Evolutionary conservation across 345 rosid genomes (phyloP).

Genomic region (Tarenaya hassleriana): DNA sequence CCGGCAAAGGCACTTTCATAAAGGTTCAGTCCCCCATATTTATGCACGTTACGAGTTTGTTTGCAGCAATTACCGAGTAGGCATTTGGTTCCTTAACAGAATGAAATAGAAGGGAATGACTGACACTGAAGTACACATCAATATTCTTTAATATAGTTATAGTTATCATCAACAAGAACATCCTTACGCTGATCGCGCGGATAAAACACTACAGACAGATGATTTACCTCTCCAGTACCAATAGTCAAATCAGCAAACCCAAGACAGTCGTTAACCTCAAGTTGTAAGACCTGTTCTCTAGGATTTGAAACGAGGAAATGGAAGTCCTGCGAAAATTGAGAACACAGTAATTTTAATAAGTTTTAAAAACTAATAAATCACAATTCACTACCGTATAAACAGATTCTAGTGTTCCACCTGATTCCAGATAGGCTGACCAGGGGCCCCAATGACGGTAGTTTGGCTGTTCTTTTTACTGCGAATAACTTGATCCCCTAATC

Average conservation of each 20-base stretch:
- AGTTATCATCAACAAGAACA: slow-evolving; percentile 10
- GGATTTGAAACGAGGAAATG: slow-evolving; percentile 90
- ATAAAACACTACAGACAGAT: slow-evolving; percentile 11
- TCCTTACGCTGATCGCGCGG: slow-evolving; percentile 3
- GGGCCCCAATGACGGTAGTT: slow-evolving; percentile 88
- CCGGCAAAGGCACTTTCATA: not conserved
- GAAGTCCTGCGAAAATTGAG: slow-evolving; percentile 67
- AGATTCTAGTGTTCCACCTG: slow-evolving; percentile 48
- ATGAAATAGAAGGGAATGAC: slow-evolving; percentile 1
- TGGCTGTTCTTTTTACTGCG: slow-evolving; percentile 97
- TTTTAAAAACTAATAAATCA: slow-evolving; percentile 4
- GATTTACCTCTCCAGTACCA: slow-evolving; percentile 78
- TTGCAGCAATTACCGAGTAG: not conserved
- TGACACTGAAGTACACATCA: slow-evolving; percentile 1
- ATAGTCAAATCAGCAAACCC: slow-evolving; percentile 74
- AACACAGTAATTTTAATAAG: slow-evolving; percentile 11
- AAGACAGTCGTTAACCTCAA: slow-evolving; percentile 84
- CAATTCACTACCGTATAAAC: slow-evolving; percentile 8
- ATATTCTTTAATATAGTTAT: slow-evolving; percentile 10
- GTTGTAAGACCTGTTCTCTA: slow-evolving; percentile 58
- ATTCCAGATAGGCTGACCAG: slow-evolving; percentile 98
- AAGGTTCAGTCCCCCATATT: not conserved
- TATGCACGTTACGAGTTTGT: slow-evolving; percentile 1
- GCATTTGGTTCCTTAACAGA: not conserved
- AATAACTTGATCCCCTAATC: slow-evolving; percentile 77